These are phyloP conservation scores for Trichocomaceae sp. DNA, from an alignment of 2,329 filamentous ascomycete genomes.

Conservation along the genomic window DNA sequence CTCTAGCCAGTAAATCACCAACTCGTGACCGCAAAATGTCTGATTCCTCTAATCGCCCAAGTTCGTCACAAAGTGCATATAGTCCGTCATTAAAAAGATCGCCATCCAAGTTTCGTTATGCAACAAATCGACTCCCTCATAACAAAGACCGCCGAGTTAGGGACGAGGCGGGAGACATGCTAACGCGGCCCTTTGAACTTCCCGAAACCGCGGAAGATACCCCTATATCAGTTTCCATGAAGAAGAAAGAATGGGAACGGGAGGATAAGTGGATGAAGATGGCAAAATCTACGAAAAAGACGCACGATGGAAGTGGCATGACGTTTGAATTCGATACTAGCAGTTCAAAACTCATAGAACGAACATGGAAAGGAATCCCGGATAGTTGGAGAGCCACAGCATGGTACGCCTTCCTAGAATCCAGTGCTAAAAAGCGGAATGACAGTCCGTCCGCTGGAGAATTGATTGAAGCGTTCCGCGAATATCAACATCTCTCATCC, in stretches of 20 bases:
- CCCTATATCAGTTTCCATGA: slow-evolving; percentile 43
- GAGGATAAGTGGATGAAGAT: slow-evolving; percentile 64
- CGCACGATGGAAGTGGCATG: slow-evolving; percentile 53
- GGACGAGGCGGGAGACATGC: slow-evolving; percentile 59
- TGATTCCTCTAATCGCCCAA: slow-evolving; percentile 39
- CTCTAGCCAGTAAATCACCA: slow-evolving; percentile 37
- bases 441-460: slow-evolving; percentile 61
- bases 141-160: slow-evolving; percentile 49
- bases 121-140: slow-evolving; percentile 48
- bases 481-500: slow-evolving; percentile 65
- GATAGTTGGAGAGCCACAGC: slow-evolving; percentile 90
- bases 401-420: slow-evolving; percentile 86
- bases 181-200: slow-evolving; percentile 51
- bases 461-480: slow-evolving; percentile 65
- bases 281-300: slow-evolving; percentile 46
- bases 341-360: slow-evolving; percentile 77
- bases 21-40: slow-evolving; percentile 33
- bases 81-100: slow-evolving; percentile 35
- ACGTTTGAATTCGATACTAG: slow-evolving; percentile 72
- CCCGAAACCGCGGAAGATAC: slow-evolving; percentile 44
- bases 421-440: slow-evolving; percentile 62
- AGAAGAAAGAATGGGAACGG: slow-evolving; percentile 54
- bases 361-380: slow-evolving; percentile 97
- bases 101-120: slow-evolving; percentile 44
- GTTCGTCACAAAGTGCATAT: slow-evolving; percentile 42